phyloP scores from a whole-genome alignment of 2,329 filamentous ascomycete species.

The Atkinsonella hypoxylon region DNA sequence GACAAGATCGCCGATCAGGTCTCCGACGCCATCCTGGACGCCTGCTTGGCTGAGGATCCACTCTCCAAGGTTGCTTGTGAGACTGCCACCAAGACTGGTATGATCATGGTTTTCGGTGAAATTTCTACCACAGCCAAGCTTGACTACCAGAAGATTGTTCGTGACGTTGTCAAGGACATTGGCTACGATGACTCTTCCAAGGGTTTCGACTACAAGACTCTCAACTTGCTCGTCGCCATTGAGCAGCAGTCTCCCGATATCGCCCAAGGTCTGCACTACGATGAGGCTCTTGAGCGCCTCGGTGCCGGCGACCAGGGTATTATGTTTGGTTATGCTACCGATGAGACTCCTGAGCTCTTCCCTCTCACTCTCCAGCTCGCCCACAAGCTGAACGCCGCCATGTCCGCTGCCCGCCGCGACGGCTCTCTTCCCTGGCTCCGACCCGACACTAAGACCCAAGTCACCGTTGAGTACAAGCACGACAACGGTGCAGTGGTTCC shows the following conservation, averaged over 20 bases:
- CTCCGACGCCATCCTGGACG: conserved; percentile 96
- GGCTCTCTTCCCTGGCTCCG: conserved; percentile 86
- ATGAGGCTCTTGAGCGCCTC: conserved; percentile 92
- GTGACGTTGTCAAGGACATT: conserved; percentile 92
- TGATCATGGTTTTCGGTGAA: conserved; percentile 99
- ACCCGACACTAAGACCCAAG: conserved; percentile 99
- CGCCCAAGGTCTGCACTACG: conserved; percentile 96
- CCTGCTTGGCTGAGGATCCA: conserved; percentile 86
- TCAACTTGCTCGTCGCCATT: conserved; percentile 95
- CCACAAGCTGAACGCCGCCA: conserved; percentile 94
- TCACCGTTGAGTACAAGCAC: conserved; percentile 97
- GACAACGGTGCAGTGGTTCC: conserved; percentile 90
- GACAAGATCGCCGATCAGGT: conserved; percentile 99
- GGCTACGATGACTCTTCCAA: conserved; percentile 95
- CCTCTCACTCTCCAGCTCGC: conserved; percentile 87
- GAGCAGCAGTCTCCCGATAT: conserved; percentile 99
- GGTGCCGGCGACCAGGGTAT: conserved; percentile 99
- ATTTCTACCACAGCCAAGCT: conserved; percentile 93
- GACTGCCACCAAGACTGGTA: conserved; percentile 98
- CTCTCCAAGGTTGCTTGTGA: conserved; percentile 99
- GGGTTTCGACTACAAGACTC: conserved; percentile 99
- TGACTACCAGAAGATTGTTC: conserved; percentile 98
- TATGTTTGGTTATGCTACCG: conserved; percentile 99
- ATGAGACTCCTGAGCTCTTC: conserved; percentile 95
- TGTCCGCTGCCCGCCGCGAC: conserved; percentile 79